These are phyloP conservation scores for Oryza australiensis DNA, from an alignment of 176 grass and related monocot species.

Conservation along the genomic window DNA sequence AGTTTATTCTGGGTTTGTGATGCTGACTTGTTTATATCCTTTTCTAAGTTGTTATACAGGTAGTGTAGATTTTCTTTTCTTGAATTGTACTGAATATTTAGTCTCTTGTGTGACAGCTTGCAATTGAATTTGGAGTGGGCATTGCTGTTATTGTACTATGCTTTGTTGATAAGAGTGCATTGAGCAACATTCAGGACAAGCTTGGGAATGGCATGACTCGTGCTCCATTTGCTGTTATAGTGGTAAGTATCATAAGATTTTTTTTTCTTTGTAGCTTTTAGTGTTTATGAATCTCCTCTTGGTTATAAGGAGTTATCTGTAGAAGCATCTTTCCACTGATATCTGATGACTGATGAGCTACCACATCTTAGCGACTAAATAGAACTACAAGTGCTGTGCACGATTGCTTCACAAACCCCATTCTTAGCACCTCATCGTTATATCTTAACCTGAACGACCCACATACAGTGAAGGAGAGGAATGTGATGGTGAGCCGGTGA, in stretches of 20 bases:
- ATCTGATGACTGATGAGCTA: not conserved
- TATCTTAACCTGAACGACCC: not conserved
- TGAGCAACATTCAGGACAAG: conserved; percentile 71
- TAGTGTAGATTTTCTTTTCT: conserved; percentile 21
- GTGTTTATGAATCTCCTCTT: conserved; percentile 6
- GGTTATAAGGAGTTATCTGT: conserved; percentile 4
- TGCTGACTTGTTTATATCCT: conserved; percentile 14
- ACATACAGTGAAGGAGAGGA: not conserved
- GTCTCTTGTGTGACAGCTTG: conserved; percentile 68
- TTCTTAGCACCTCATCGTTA: not conserved
- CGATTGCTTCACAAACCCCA: not conserved
- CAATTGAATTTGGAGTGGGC: conserved; percentile 85
- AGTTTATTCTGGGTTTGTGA: conserved; percentile 86
- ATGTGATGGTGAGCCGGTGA: not conserved
- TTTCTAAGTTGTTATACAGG: not conserved
- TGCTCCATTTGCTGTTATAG: conserved; percentile 84
- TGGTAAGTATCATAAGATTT: conserved; percentile 61
- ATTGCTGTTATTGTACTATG: conserved; percentile 85
- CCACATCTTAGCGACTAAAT: not conserved
- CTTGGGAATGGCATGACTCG: conserved; percentile 92
- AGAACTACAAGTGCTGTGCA: not conserved
- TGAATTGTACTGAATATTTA: conserved; percentile 27
- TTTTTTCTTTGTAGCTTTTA: not conserved
- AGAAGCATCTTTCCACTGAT: conserved; percentile 28
- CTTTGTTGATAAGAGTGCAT: conserved; percentile 69